Conservation (phyloP, 768 basidiomycete species). For the Amanita phalloides region DNA sequence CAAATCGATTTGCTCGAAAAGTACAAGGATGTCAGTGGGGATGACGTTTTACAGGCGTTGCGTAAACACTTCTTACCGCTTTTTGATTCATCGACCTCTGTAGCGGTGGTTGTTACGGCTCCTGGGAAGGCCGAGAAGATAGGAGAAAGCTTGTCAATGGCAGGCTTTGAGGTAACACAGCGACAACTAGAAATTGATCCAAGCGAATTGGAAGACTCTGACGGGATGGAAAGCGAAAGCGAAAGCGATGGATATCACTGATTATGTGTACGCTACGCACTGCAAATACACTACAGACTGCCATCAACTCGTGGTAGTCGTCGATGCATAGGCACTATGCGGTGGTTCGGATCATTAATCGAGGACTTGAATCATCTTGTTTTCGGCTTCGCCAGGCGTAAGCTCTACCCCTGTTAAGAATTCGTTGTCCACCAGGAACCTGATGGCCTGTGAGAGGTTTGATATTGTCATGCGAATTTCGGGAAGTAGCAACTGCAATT, state of each 20-base stretch:
- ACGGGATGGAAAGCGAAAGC: slow-evolving; percentile 23
- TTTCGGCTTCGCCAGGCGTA: slow-evolving; percentile 63
- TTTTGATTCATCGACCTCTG: slow-evolving; percentile 67
- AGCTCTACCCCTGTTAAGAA: slow-evolving; percentile 76
- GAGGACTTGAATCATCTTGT: slow-evolving; percentile 54
- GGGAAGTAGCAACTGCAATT: slow-evolving; percentile 58
- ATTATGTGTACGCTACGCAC: neutral
- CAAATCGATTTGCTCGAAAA: slow-evolving; percentile 69
- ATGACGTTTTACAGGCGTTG: slow-evolving; percentile 62
- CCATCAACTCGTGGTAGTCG: neutral
- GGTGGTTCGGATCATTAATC: slow-evolving; percentile 1
- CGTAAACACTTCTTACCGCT: slow-evolving; percentile 73
- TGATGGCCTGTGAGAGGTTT: slow-evolving; percentile 87
- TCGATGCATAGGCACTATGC: no score
- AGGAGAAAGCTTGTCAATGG: slow-evolving; percentile 42
- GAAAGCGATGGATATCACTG: slow-evolving; percentile 15
- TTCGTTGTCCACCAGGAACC: slow-evolving; percentile 84
- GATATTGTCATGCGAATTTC: slow-evolving; percentile 86
- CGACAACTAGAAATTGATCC: slow-evolving; percentile 54
- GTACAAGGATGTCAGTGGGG: slow-evolving; percentile 70
- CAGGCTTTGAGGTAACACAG: slow-evolving; percentile 76
- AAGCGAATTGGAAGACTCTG: slow-evolving; percentile 32
- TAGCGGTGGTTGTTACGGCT: slow-evolving; percentile 75
- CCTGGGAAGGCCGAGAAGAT: slow-evolving; percentile 73
- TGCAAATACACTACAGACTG: neutral